A percentile compares a stretch with the other conserved stretches of the same genome.
These are phyloP conservation scores for Opeltia flavorubescens DNA, from an alignment of 495 filamentous ascomycete species.

Conservation along the genomic window DNA sequence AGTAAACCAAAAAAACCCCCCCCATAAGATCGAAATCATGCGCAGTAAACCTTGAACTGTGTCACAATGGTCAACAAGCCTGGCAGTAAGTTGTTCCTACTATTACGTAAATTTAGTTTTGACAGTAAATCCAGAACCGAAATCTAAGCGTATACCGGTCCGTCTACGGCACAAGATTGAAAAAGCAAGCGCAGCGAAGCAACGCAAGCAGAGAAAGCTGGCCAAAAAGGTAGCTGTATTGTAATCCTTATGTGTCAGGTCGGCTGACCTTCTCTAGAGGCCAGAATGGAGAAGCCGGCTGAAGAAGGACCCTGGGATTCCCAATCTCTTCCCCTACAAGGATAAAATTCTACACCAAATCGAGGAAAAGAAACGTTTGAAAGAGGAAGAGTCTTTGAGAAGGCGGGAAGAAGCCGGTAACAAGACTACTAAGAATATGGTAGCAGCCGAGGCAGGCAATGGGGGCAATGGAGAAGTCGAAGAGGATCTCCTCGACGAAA, in stretches of 20 bases:
- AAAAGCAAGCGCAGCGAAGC: constrained; percentile 81
- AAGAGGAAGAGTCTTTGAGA: constrained; percentile 61
- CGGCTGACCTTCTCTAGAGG: constrained; percentile 37
- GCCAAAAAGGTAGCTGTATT: constrained; percentile 54
- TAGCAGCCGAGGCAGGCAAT: constrained; percentile 21
- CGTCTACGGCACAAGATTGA: constrained; percentile 91
- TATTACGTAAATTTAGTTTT: neutral
- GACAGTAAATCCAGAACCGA: constrained; percentile 48
- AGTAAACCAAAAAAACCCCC: no score
- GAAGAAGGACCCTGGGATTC: constrained; percentile 95
- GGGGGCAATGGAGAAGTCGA: constrained; percentile 25
- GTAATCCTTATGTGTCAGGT: neutral
- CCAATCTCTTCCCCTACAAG: constrained; percentile 96
- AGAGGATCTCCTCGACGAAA: constrained; percentile 33
- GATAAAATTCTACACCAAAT: constrained; percentile 88
- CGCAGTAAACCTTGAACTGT: no score
- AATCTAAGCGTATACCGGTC: constrained; percentile 81
- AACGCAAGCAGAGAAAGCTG: constrained; percentile 72
- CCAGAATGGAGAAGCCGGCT: constrained; percentile 85
- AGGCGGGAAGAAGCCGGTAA: constrained; percentile 58
- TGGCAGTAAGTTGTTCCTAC: constrained; percentile 25
- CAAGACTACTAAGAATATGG: constrained; percentile 31
- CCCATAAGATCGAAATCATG: neutral
- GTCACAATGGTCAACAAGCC: constrained; percentile 33
- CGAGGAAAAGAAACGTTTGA: constrained; percentile 68